These are phyloP conservation scores for Aspergillus sp. DNA, from an alignment of 2,329 filamentous ascomycete genomes.

Conservation along the genomic window DNA sequence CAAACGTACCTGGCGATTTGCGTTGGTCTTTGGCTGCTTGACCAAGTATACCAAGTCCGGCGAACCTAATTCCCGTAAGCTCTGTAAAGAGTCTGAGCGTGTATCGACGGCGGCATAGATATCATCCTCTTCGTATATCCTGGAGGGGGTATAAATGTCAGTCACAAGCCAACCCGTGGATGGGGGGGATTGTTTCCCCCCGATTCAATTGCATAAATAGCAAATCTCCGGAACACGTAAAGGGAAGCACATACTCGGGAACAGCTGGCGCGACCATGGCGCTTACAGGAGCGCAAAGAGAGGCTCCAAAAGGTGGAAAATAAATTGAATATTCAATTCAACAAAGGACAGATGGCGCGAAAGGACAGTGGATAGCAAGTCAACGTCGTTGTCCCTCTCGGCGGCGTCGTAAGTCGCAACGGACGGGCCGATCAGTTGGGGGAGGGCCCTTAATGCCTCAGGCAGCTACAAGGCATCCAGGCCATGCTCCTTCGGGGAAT, in stretches of 20 bases:
- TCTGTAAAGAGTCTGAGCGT: slow-evolving; percentile 80
- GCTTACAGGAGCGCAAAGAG: slow-evolving; percentile 22
- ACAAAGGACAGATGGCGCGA: slow-evolving; percentile 3
- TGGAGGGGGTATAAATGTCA: slow-evolving; percentile 36
- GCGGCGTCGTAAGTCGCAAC: slow-evolving; percentile 12
- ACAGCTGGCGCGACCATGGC: slow-evolving; percentile 70
- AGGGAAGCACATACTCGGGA: slow-evolving; percentile 58
- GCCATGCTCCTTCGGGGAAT: slow-evolving; percentile 13
- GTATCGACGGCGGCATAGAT: slow-evolving; percentile 82
- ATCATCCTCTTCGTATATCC: slow-evolving; percentile 88
- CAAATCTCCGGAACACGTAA: slow-evolving; percentile 22
- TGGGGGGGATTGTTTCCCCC: not conserved
- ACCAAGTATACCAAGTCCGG: slow-evolving; percentile 94
- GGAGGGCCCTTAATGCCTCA: slow-evolving; percentile 8
- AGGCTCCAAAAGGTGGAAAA: slow-evolving; percentile 1
- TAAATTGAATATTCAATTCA: not conserved
- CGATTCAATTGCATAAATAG: no score
- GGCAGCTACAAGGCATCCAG: slow-evolving; percentile 2
- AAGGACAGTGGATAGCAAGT: not conserved
- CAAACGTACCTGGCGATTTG: slow-evolving; percentile 50
- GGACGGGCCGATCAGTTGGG: slow-evolving; percentile 5
- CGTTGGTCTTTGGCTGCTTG: slow-evolving; percentile 63
- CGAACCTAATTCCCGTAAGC: slow-evolving; percentile 86
- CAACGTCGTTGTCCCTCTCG: not conserved
- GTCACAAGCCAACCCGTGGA: slow-evolving; percentile 4